A percentile compares a stretch with the other conserved stretches of the same genome.
phyloP scores from a whole-genome alignment of 805 yeast species.

The Barnettozyma vustinii region DNA sequence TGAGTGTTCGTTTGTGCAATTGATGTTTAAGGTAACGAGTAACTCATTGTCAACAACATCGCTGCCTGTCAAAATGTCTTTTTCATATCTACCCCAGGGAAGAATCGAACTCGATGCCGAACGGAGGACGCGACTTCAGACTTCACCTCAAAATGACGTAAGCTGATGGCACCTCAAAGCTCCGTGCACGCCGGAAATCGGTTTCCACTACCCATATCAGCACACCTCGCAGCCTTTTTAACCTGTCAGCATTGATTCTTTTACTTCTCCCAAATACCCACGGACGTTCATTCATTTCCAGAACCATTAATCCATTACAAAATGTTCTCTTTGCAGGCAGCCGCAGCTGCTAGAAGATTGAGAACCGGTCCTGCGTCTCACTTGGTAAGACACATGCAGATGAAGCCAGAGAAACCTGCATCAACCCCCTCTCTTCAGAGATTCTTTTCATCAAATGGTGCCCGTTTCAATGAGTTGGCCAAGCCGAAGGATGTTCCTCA shows the following conservation, averaged over 20 bases:
- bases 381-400: neutral
- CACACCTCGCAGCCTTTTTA: neutral
- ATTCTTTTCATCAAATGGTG: constrained; percentile 3
- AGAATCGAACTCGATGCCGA: neutral
- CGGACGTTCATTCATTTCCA: neutral
- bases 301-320: neutral
- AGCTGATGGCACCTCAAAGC: neutral
- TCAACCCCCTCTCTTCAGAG: neutral
- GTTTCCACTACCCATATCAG: neutral
- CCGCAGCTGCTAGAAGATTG: neutral
- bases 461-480: neutral
- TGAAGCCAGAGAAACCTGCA: neutral
- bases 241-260: neutral
- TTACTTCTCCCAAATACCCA: neutral
- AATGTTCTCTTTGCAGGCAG: neutral
- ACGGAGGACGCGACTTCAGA: neutral
- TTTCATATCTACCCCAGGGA: neutral
- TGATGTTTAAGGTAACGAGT: neutral
- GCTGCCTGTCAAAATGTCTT: neutral
- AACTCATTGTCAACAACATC: neutral
- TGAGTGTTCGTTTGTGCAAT: neutral
- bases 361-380: neutral
- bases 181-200: constrained; percentile 2
- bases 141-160: neutral
- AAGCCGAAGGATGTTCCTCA: constrained; percentile 22